phyloP scores from a whole-genome alignment of 371 early-diverging fungal species.

The Mucor sp. region DNA sequence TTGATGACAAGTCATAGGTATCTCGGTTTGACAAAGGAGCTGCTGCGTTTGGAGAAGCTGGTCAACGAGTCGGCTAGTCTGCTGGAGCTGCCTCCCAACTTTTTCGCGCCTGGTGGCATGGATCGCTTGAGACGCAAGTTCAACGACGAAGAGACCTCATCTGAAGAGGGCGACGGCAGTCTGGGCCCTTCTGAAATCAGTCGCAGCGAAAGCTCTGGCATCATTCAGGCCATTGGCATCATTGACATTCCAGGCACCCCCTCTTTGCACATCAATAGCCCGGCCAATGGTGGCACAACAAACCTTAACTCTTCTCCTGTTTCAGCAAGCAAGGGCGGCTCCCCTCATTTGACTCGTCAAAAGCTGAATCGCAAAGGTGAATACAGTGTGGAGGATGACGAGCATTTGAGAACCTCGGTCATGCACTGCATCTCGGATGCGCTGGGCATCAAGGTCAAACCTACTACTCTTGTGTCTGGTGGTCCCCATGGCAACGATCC shows the following conservation, averaged over 20 bases:
- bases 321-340: not conserved
- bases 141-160: slow-evolving; percentile 31
- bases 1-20: slow-evolving; percentile 91
- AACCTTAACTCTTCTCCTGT: slow-evolving; percentile 2
- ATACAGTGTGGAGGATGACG: slow-evolving; percentile 66
- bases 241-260: slow-evolving; percentile 40
- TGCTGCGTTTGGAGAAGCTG: slow-evolving; percentile 78
- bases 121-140: slow-evolving; percentile 70
- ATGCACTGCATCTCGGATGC: slow-evolving; percentile 63
- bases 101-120: slow-evolving; percentile 68
- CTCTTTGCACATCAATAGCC: slow-evolving; percentile 21
- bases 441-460: slow-evolving; percentile 27
- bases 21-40: slow-evolving; percentile 87
- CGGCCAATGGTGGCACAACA: not conserved
- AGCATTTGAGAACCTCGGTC: slow-evolving; percentile 62
- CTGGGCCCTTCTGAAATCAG: slow-evolving; percentile 24
- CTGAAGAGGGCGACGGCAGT: slow-evolving; percentile 12
- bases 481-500: not conserved
- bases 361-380: slow-evolving; percentile 39
- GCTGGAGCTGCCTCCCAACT: slow-evolving; percentile 54
- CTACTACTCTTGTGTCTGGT: not conserved
- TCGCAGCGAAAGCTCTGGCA: slow-evolving; percentile 34
- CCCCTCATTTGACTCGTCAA: slow-evolving; percentile 13
- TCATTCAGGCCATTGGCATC: slow-evolving; percentile 43
- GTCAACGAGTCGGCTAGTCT: slow-evolving; percentile 73